phyloP scores from a whole-genome alignment of 805 yeast genomes.

The Saccharomycopsis sp. region DNA sequence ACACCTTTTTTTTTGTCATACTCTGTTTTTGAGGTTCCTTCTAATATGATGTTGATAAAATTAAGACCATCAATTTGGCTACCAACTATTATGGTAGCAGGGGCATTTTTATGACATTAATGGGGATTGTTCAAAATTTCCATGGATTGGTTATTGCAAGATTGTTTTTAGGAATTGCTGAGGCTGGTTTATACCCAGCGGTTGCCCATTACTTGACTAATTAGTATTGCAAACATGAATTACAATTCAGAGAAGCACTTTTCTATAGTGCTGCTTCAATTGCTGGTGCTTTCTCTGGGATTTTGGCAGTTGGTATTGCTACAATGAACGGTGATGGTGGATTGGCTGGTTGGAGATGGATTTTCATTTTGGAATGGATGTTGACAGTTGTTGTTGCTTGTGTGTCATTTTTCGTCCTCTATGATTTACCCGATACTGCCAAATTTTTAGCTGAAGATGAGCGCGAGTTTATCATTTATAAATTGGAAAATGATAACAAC shows the following conservation, averaged over 20 bases:
- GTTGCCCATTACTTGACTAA: conserved; percentile 32
- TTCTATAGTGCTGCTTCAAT: conserved; percentile 33
- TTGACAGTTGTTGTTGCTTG: conserved; percentile 37
- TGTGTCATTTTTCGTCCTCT: conserved; percentile 30
- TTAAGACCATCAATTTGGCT: conserved; percentile 41
- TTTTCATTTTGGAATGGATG: conserved; percentile 38
- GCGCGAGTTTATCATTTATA: conserved; percentile 21
- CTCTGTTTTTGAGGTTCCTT: conserved; percentile 40
- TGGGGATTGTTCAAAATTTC: conserved; percentile 39
- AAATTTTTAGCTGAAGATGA: conserved; percentile 38
- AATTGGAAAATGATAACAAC: conserved; percentile 18
- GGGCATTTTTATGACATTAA: conserved; percentile 44
- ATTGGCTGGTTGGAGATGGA: conserved; percentile 38
- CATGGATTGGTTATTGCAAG: conserved; percentile 40
- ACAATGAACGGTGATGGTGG: conserved; percentile 30
- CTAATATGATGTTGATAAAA: conserved; percentile 39
- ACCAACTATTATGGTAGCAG: conserved; percentile 41
- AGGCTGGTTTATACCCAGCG: conserved; percentile 39
- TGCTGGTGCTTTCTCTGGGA: conserved; percentile 36
- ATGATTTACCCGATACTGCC: conserved; percentile 38
- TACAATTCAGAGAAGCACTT: conserved; percentile 33
- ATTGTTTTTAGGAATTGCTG: conserved; percentile 37
- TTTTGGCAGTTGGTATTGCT: conserved; percentile 36
- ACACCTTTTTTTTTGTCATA: conserved; percentile 44
- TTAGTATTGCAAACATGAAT: conserved; percentile 34